Conservation (phyloP, 768 basidiomycete species). For the Mycena pura region DNA sequence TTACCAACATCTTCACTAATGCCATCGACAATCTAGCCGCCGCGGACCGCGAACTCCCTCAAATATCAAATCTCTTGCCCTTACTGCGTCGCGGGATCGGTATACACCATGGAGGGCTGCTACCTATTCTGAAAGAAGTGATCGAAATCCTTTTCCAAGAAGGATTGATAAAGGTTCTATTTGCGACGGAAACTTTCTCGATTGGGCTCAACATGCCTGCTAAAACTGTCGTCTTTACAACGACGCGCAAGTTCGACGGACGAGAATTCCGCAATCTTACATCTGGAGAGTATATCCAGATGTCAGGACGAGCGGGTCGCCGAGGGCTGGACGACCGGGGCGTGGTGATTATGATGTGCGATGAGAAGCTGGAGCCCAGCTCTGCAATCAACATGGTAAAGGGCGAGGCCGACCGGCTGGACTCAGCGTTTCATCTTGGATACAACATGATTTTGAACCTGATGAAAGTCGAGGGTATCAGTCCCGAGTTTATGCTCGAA, state of each 20-base stretch:
- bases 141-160: conserved; percentile 99
- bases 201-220: conserved; percentile 99
- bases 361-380: conserved; percentile 93
- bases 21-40: conserved; percentile 89
- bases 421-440: conserved; percentile 97
- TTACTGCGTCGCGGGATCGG: conserved; percentile 95
- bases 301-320: conserved; percentile 98
- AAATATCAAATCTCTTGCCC: conserved; percentile 91
- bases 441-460: conserved; percentile 99
- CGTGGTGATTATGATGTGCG: conserved; percentile 99
- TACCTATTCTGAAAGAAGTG: conserved; percentile 97
- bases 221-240: conserved; percentile 98
- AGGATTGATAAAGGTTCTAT: conserved; percentile 96
- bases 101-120: conserved; percentile 96
- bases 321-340: conserved; percentile 98
- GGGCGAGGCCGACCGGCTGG: conserved; percentile 94
- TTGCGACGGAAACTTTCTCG: conserved; percentile 98
- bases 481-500: conserved; percentile 97
- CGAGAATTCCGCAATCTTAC: conserved; percentile 92
- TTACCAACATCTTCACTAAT: conserved; percentile 90
- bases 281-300: conserved; percentile 98
- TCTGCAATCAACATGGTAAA: conserved; percentile 97
- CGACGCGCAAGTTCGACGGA: conserved; percentile 95
- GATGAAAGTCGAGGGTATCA: conserved; percentile 98
- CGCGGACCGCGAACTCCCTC: conserved; percentile 89